Evolutionary conservation across 1,284 basidiomycete species (phyloP).

Genomic region (Serendipita sp.): DNA sequence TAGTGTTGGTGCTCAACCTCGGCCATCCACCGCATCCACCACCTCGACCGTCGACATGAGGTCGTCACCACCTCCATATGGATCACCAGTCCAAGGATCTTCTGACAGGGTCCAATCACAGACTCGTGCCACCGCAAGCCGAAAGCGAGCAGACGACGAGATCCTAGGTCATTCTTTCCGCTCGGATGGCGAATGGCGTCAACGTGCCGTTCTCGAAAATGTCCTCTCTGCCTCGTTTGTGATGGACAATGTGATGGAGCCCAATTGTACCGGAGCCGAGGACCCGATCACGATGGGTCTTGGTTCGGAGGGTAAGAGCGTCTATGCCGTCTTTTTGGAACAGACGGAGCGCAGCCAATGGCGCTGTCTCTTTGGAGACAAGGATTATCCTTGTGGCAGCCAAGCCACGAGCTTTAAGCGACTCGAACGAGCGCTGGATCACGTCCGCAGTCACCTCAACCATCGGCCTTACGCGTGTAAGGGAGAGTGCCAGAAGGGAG

Average conservation of each 20-base stretch:
- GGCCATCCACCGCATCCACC: neutral
- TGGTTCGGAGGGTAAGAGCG: neutral
- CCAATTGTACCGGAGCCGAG: neutral
- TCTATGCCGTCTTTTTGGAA: constrained; percentile 1
- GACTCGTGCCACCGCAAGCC: neutral
- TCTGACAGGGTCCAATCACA: neutral
- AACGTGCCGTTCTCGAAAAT: neutral
- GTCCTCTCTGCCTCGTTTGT: neutral
- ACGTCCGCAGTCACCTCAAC: constrained; percentile 4
- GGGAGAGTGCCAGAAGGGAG: constrained; percentile 4
- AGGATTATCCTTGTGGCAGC: neutral
- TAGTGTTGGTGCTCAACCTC: neutral
- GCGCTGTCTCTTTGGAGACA: constrained; percentile 5
- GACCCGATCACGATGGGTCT: neutral
- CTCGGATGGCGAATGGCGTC: neutral
- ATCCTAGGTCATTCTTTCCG: neutral
- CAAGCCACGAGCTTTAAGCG: neutral
- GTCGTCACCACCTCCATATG: neutral
- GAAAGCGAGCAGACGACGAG: neutral
- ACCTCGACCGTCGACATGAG: neutral
- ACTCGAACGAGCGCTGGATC: neutral
- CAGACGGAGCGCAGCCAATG: neutral
- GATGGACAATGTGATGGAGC: neutral
- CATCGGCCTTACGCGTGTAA: constrained; percentile 3
- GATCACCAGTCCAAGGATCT: neutral